Conservation (phyloP, 2,329 filamentous ascomycete genomes). For the Diaporthe sp. region DNA sequence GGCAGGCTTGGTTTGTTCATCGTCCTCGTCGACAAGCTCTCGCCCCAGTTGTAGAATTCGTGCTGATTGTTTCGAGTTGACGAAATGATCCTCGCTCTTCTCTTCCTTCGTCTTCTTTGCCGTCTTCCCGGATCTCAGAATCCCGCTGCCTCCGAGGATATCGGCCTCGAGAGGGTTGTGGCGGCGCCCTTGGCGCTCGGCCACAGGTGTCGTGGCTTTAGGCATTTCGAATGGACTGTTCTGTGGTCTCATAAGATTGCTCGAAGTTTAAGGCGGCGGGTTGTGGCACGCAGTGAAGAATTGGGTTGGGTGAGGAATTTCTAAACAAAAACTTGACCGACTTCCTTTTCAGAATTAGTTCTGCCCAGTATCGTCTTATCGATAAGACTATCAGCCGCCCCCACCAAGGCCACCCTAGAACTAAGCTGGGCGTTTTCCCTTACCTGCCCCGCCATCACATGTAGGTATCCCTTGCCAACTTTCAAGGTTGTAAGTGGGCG, state of each 20-base stretch:
- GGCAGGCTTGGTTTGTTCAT: slow-evolving; percentile 58
- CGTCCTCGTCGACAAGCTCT: slow-evolving; percentile 87
- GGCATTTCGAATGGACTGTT: slow-evolving; percentile 74
- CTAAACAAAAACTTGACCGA: slow-evolving; percentile 19
- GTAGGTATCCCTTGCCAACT: slow-evolving; percentile 9
- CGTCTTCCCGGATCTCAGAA: slow-evolving; percentile 65
- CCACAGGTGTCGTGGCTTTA: slow-evolving; percentile 76
- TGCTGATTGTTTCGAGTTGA: slow-evolving; percentile 89
- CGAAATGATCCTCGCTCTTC: slow-evolving; percentile 77
- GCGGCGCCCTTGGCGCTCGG: slow-evolving; percentile 71
- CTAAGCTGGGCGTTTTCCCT: slow-evolving; percentile 1
- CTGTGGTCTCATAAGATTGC: neutral
- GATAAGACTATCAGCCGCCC: slow-evolving; percentile 33
- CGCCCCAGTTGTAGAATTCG: slow-evolving; percentile 93
- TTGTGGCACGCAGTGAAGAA: neutral
- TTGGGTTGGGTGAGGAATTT: neutral
- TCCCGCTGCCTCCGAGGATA: slow-evolving; percentile 74
- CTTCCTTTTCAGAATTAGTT: slow-evolving; percentile 35
- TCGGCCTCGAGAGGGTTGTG: slow-evolving; percentile 96
- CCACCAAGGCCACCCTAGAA: neutral
- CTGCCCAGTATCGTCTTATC: slow-evolving; percentile 37
- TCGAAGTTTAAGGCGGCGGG: neutral
- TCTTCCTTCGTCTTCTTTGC: slow-evolving; percentile 71
- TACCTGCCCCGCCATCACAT: slow-evolving; percentile 30
- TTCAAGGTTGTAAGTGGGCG: slow-evolving; percentile 14